Evolutionary conservation across 2,329 filamentous ascomycete genomes (phyloP).

Genomic region (Pseudogymnoascus sp.): DNA sequence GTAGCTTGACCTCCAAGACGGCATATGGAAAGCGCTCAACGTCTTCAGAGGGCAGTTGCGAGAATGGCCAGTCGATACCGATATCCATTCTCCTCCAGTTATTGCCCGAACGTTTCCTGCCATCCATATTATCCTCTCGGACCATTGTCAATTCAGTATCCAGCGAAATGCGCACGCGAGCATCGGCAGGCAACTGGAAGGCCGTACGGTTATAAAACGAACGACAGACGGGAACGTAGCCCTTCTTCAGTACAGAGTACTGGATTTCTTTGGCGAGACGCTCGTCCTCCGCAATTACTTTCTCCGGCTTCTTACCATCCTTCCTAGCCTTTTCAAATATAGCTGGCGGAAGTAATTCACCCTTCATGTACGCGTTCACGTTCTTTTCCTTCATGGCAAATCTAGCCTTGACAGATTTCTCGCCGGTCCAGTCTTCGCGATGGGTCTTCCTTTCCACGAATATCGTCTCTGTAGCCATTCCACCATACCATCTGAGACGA

Average conservation of each 20-base stretch:
- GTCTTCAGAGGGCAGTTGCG: constrained; percentile 76
- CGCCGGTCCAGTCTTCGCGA: constrained; percentile 97
- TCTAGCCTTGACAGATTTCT: constrained; percentile 96
- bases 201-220: constrained; percentile 98
- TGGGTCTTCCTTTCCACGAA: constrained; percentile 98
- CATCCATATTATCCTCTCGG: constrained; percentile 91
- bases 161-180: constrained; percentile 89
- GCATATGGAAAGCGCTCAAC: constrained; percentile 92
- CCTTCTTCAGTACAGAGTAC: constrained; percentile 81
- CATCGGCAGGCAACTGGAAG: constrained; percentile 94
- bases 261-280: constrained; percentile 86
- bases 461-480: constrained; percentile 90
- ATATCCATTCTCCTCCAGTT: constrained; percentile 98
- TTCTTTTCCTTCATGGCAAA: constrained; percentile 97
- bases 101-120: constrained; percentile 62
- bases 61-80: constrained; percentile 91
- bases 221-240: constrained; percentile 80
- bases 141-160: constrained; percentile 95
- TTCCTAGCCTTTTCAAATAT: constrained; percentile 96
- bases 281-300: constrained; percentile 86
- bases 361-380: constrained; percentile 81
- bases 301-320: constrained; percentile 87
- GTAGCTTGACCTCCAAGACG: constrained; percentile 92
- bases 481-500: constrained; percentile 92
- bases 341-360: constrained; percentile 73